Conservation (phyloP, 805 yeast genomes). For the Debaryomyces castellii region DNA sequence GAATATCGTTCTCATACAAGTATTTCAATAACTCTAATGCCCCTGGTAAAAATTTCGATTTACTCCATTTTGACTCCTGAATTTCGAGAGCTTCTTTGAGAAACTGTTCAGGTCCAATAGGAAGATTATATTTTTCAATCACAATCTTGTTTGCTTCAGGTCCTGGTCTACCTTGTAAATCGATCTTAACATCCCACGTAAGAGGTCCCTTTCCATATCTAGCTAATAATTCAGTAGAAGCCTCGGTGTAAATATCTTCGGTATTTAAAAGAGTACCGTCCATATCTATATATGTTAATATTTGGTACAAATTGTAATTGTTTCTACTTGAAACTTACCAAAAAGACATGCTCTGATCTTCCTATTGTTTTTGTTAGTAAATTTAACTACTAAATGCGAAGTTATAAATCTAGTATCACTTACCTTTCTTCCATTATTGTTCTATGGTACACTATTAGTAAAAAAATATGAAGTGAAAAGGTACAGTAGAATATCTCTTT, state of each 20-base stretch:
- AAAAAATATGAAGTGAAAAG: too few species aligned
- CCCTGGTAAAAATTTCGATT: constrained; percentile 75
- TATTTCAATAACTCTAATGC: constrained; percentile 66
- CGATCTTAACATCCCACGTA: constrained; percentile 87
- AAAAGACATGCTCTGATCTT: constrained; percentile 66
- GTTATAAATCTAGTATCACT: too few species aligned
- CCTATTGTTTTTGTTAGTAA: constrained; percentile 1
- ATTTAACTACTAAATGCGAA: too few species aligned
- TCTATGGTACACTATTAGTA: too few species aligned
- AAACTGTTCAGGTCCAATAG: constrained; percentile 64
- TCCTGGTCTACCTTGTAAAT: constrained; percentile 91
- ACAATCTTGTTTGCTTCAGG: constrained; percentile 64
- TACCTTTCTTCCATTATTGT: too few species aligned
- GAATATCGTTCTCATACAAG: constrained; percentile 54
- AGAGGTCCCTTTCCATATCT: constrained; percentile 73
- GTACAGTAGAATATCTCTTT: too few species aligned
- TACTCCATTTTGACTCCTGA: constrained; percentile 64
- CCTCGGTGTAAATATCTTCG: constrained; percentile 86
- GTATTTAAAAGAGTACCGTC: constrained; percentile 93
- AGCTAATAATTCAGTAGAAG: constrained; percentile 64
- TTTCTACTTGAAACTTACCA: too few species aligned
- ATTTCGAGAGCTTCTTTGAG: constrained; percentile 48
- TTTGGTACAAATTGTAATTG: too few species aligned
- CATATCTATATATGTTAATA: constrained; percentile 57
- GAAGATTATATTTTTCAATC: constrained; percentile 66